Evolutionary conservation across 148 eudicot genomes (phyloP).

Genomic region (Suaeda aralocaspica): DNA sequence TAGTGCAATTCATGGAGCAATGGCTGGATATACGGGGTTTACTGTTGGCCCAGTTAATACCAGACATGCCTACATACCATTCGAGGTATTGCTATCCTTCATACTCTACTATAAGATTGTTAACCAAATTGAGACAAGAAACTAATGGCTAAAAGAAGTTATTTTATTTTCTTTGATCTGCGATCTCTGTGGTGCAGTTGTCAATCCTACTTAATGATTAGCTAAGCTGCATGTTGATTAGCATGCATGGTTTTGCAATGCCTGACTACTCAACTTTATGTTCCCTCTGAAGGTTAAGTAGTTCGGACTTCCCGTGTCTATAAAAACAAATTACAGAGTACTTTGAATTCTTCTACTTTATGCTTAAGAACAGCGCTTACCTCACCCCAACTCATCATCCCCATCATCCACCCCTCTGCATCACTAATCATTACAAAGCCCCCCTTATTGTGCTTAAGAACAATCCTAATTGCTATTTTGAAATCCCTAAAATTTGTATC

Average conservation of each 20-base stretch:
- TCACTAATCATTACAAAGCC: too few species aligned
- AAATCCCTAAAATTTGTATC: too few species aligned
- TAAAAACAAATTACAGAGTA: too few species aligned
- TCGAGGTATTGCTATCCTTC: constrained; percentile 23
- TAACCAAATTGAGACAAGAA: too few species aligned
- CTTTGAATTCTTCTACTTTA: too few species aligned
- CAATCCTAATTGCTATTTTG: neutral
- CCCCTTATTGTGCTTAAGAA: neutral
- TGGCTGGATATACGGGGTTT: constrained; percentile 49
- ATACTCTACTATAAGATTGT: too few species aligned
- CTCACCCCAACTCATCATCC: too few species aligned
- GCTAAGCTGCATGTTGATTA: neutral
- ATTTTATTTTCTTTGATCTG: too few species aligned
- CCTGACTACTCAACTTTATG: neutral
- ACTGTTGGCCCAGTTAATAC: constrained; percentile 40
- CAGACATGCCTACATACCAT: constrained; percentile 42
- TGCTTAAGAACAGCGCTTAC: too few species aligned
- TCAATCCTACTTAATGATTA: neutral
- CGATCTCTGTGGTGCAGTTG: neutral
- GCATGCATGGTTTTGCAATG: neutral
- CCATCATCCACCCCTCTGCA: too few species aligned
- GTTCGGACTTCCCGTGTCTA: neutral
- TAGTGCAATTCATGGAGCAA: constrained; percentile 45
- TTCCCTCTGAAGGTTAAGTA: neutral
- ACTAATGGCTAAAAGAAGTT: too few species aligned